Percentiles rank a stretch among this genome's conserved stretches.
phyloP scores from a whole-genome alignment of 257 asterid genomes.

The Lavandula angustifolia region DNA sequence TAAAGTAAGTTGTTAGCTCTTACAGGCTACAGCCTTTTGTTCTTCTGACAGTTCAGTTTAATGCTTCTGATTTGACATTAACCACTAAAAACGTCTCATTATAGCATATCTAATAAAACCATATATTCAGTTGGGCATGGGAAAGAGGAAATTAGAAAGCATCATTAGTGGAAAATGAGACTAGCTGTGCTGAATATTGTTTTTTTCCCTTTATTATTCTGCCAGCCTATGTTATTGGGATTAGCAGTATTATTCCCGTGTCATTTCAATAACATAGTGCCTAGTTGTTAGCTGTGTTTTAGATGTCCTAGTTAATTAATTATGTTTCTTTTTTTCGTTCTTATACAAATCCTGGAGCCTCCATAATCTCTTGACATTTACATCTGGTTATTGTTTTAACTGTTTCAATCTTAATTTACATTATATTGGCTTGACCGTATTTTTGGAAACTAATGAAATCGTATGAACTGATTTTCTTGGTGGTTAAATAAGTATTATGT shows the following conservation, averaged over 20 bases:
- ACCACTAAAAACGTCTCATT: neutral
- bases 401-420: neutral
- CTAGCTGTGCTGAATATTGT: neutral
- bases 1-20: slow-evolving; percentile 64
- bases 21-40: slow-evolving; percentile 3
- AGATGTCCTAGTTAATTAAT: slow-evolving; percentile 6
- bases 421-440: slow-evolving; percentile 2
- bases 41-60: slow-evolving; percentile 21
- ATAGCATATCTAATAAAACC: slow-evolving; percentile 12
- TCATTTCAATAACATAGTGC: neutral
- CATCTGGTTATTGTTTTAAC: neutral
- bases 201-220: neutral
- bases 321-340: neutral
- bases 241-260: neutral
- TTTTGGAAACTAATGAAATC: neutral
- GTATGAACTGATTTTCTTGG: neutral
- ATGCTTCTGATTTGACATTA: slow-evolving; percentile 13
- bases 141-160: neutral
- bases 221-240: neutral
- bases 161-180: slow-evolving; percentile 14
- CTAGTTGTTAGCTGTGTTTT: slow-evolving; percentile 1
- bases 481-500: neutral
- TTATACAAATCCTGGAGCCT: neutral
- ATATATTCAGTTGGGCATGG: neutral
- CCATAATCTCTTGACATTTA: neutral